Conservation (phyloP, 2,329 filamentous ascomycete species). For the Geoglossum cookeanum region DNA sequence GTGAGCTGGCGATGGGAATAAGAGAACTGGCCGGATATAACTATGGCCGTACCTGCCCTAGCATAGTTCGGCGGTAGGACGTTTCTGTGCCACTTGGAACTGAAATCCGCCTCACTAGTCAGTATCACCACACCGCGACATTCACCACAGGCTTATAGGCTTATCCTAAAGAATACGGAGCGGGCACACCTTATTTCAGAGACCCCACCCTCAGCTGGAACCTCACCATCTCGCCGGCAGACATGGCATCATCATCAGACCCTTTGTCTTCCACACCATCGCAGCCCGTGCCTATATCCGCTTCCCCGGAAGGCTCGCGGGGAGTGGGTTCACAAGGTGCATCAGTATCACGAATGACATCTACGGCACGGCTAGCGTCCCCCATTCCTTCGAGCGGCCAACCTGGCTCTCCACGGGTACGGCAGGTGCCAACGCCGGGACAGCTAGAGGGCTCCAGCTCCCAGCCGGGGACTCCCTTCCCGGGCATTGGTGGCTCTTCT, state of each 20-base stretch:
- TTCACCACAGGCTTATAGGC: no score
- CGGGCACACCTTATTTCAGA: no score
- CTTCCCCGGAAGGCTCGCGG: constrained; percentile 29
- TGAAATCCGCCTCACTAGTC: no score
- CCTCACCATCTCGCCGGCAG: background rate
- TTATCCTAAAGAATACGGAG: no score
- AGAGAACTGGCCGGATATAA: background rate
- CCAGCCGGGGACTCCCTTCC: constrained; percentile 38
- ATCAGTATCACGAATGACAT: constrained; percentile 37
- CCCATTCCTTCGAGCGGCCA: constrained; percentile 30
- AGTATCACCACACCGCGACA: no score
- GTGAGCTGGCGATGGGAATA: background rate
- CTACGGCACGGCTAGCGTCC: constrained; percentile 39
- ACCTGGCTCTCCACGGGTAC: constrained; percentile 27
- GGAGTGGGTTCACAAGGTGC: constrained; percentile 27
- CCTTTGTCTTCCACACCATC: constrained; percentile 11
- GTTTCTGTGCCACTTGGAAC: no score
- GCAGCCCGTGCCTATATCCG: constrained; percentile 24
- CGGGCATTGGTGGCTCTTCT: constrained; percentile 36
- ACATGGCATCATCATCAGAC: constrained; percentile 10
- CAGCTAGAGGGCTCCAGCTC: constrained; percentile 23
- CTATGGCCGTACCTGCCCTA: background rate
- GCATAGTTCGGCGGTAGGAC: background rate
- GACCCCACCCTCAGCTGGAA: background rate
- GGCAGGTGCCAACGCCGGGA: constrained; percentile 30